Evolutionary conservation across 225 moss, liverwort and hornwort genomes (phyloP), one percentile per base, ranked within the genome.

Genomic region (Polytrichum commune): DNA sequence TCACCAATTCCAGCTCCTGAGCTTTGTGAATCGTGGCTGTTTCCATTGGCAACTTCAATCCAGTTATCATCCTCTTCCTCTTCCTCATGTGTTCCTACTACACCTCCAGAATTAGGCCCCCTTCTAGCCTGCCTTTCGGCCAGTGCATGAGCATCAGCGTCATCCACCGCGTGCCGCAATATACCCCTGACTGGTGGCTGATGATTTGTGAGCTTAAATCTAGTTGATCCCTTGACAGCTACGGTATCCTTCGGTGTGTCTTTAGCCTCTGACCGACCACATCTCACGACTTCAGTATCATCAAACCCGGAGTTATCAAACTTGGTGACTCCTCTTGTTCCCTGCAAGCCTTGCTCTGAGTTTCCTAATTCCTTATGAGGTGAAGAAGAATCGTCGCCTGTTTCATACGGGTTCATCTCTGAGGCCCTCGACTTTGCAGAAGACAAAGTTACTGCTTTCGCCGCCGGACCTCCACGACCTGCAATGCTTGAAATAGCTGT

Each of bases 21-120:
- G 60, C 66, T 73, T 71, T 64, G 73, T 33, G 66, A 76, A 16
- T 67, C 53, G 23, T 53, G 33, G n/a, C 46, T 9, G 27, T 61
- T 78, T 9, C 66, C 68, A 35, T 73, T 56, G 46, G 65, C 72
- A 26, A 68, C 71, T 30, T 76, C 72, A 18, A 61, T 80, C 82
- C 86, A 83, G 57, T 62, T 64, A 55, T 64, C 70, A 19, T 73
- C 64, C 28, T 83, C 82, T 28, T 76, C 67, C 22, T 66, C 71
- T 32, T 78, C 65, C 54, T 74, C 74, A 57, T 32, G 7, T 32
- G 60, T 60, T 23, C 29, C 68, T 19, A 70, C 75, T 5, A 53
- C 7, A 69, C 35, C 58, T 53, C 27, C 77, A 70, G 71, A 25
- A n/a, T 55, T 27, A 54, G 28, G 66, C 7, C 58, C 70, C 46